Evolutionary conservation across 202 grass and related monocot species (phyloP), one percentile per base, ranked within the genome.

Genomic region (Panicum virgatum): DNA sequence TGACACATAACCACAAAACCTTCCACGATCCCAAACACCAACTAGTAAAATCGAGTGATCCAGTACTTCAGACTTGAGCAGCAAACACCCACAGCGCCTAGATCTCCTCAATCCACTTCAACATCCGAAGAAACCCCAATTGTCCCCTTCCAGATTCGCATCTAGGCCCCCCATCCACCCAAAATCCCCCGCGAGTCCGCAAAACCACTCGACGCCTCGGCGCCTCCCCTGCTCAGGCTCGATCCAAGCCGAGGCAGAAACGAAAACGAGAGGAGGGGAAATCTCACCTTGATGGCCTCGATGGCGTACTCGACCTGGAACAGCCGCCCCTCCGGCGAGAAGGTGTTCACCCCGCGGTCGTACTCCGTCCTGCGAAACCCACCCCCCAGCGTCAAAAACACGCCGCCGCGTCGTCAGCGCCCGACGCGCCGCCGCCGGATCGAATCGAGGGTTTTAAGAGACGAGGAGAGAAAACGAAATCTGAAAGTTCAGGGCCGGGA

Each of bases 251-350:
- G 48, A 29, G 15, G 3, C 23, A 26, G 14, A 9, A 30, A 3
- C 11, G 1, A 27, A n/a, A 32, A 3, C 11, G 3, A 18, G 27
- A 18, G 18, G 1, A 30, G 3, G 6, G 51, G 16, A 52, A 30
- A 30, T 19, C 79, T 68, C 64, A 97, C 91, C 94, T 97, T 94
- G 84, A 94, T 97, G 54, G 92, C 89, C 86, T 97, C 94, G 70
- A 97, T 97, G 89, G 94, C 94, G 79, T 97, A 97, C 82, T 97
- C 94, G 39, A 97, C 94, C 91, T 93, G 94, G 85, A 97, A 97
- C 45, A 97, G 73, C 73, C 86, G 76, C 51, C 91, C 94, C 85
- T 97, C 94, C n/a, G 94, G 94, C 8, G 91, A 97, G 86, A 93
- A 91, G 50, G 91, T 93, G 84, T 93, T 93, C 46, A 97, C 91